Evolutionary conservation across 345 rosid species (phyloP).

Genomic region (Cochlearia excelsa): DNA sequence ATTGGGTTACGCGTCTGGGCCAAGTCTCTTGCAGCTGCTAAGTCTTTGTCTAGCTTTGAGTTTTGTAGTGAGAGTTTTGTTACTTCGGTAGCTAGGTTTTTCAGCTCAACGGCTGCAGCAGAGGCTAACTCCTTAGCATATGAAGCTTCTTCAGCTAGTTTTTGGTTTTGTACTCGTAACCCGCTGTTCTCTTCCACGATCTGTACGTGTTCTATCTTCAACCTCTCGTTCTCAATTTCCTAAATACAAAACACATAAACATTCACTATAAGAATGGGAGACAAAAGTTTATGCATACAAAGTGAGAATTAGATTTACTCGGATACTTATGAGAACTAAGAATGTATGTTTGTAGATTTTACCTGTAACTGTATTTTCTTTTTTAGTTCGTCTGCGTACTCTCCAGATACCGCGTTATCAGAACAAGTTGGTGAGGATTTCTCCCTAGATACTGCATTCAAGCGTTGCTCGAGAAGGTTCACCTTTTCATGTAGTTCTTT

Average conservation of each 20-base stretch:
- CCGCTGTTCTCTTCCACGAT: constrained; percentile 92
- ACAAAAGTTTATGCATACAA: neutral
- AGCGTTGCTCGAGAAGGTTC: constrained; percentile 58
- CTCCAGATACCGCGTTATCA: constrained; percentile 46
- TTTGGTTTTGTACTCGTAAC: constrained; percentile 76
- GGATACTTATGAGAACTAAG: constrained; percentile 15
- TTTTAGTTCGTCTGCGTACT: constrained; percentile 59
- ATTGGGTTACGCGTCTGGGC: constrained; percentile 55
- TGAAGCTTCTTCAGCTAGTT: constrained; percentile 92
- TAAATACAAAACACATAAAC: constrained; percentile 33
- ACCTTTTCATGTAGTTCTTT: constrained; percentile 78
- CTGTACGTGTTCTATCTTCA: constrained; percentile 79
- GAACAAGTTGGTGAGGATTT: constrained; percentile 43
- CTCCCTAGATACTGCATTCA: constrained; percentile 51
- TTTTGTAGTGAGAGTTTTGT: constrained; percentile 82
- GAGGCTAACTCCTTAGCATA: constrained; percentile 97
- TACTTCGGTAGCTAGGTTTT: constrained; percentile 91
- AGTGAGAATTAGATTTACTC: constrained; percentile 2
- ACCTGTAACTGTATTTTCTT: constrained; percentile 87
- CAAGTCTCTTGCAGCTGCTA: constrained; percentile 66
- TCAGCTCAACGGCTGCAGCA: constrained; percentile 98
- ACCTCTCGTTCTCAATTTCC: constrained; percentile 80
- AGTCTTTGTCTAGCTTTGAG: constrained; percentile 76
- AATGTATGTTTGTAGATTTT: constrained; percentile 21
- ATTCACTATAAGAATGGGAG: constrained; percentile 8